Evolutionary conservation across 108 stramenopile species (phyloP), one percentile per base, ranked within the genome.

Genomic region (Nitzschia inconspicua): DNA sequence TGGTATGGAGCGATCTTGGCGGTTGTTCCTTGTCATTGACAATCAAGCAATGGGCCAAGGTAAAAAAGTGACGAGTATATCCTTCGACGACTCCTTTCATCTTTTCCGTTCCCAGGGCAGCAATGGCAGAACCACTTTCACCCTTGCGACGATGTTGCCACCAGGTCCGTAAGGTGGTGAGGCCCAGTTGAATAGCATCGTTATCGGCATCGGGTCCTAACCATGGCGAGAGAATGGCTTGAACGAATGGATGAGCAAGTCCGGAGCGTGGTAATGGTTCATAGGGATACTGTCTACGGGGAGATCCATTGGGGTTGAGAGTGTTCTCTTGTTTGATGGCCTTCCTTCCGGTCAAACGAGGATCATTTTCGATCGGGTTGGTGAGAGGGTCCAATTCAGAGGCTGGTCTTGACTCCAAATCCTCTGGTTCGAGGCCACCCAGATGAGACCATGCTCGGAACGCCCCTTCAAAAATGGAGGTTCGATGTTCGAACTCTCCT

Each of bases 141-240:
- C 92, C 92, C 79, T 93, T 93, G 39, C 92, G 88, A 42, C 92
- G 86, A 67, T 93, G 92, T 64, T 93, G 92, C 92, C 92, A 93
- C 92, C 92, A 93, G 2, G 92, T 93, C 8, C 92, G 72, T 3
- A 93, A 69, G 1, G 92, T 89, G 22, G 88, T 93, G 13, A 93
- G 66, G 32, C 92, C 92, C 39, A 93, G 57, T 59, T 86, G 86
- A 54, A 89, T 93, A 54, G 88, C 92, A 52, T 93, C 88, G 47
- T 86, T 81, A 57, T 93, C 88, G 35, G 92, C 92, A 61, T 93
- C 88, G 3, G 92, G 85, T 19, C 92, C 92, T 9, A 93, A 69
- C 92, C 92, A 93, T 26, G 92, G 92, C 60, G 78, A 83, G 22
- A 93, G 73, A 44, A 93, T 88, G 25, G 92, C 92, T 63, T 93